A percentile compares a stretch with the other conserved stretches of the same genome.
Evolutionary conservation across 1,139 yeast species (phyloP).

Genomic region (Sugiyamaella pinicola): DNA sequence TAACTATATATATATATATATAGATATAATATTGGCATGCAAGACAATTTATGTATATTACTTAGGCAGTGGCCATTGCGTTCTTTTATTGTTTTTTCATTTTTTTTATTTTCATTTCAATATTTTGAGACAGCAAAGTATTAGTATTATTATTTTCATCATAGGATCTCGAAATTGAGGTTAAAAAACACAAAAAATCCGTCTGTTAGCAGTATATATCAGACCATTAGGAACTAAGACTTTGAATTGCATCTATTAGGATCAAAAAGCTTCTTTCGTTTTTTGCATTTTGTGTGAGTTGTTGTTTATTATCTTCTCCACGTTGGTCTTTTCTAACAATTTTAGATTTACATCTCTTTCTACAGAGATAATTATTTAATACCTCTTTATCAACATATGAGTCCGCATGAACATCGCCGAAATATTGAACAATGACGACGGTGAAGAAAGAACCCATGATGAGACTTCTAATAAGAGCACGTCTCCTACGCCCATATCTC

Average conservation of each 20-base stretch:
- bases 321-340: neutral
- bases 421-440: conserved; percentile 29
- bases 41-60: conserved; percentile 3
- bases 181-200: neutral
- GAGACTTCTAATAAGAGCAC: conserved; percentile 15
- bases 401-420: conserved; percentile 32
- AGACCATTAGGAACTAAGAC: neutral
- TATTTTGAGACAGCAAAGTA: no score
- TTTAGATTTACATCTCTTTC: conserved; percentile 1
- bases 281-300: neutral
- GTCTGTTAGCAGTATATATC: neutral
- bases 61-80: conserved; percentile 16
- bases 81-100: conserved; percentile 3
- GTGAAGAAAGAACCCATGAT: conserved; percentile 18
- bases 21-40: conserved; percentile 9
- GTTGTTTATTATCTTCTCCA: neutral
- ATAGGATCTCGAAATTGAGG: neutral
- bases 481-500: conserved; percentile 14
- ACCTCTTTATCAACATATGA: conserved; percentile 15
- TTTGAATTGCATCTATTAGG: neutral
- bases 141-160: no score
- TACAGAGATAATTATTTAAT: neutral
- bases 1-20: conserved; percentile 2
- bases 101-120: no score
- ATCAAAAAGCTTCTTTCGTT: neutral